Percentiles rank a stretch among this genome's conserved stretches.
Evolutionary conservation across 202 grass and related monocot species (phyloP).

Genomic region (Panicum hallii): DNA sequence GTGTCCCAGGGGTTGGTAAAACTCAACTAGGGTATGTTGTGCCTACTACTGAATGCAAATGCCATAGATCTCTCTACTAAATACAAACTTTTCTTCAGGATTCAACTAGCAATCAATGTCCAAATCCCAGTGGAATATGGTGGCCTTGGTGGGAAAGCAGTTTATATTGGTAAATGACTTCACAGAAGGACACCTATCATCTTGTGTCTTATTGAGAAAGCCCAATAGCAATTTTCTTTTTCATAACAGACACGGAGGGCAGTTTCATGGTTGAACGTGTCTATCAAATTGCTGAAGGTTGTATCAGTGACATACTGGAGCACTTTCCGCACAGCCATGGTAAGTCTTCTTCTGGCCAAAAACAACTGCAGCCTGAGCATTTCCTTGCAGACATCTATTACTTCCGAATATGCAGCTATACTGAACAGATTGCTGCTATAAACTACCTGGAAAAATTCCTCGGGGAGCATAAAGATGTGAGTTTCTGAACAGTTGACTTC

Average conservation of each 20-base stretch:
- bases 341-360: slow-evolving; percentile 52
- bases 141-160: slow-evolving; percentile 86
- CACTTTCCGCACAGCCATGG: slow-evolving; percentile 53
- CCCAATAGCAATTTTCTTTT: slow-evolving; percentile 12
- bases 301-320: slow-evolving; percentile 70
- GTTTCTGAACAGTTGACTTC: slow-evolving; percentile 45
- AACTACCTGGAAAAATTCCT: slow-evolving; percentile 96
- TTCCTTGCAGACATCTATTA: slow-evolving; percentile 90
- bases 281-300: slow-evolving; percentile 93
- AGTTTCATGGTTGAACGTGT: slow-evolving; percentile 97
- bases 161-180: slow-evolving; percentile 80
- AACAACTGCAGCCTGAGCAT: slow-evolving; percentile 67
- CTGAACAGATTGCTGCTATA: slow-evolving; percentile 94
- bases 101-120: slow-evolving; percentile 94
- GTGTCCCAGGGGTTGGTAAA: slow-evolving; percentile 95
- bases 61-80: slow-evolving; percentile 19
- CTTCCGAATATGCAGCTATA: slow-evolving; percentile 96
- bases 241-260: slow-evolving; percentile 84
- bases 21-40: slow-evolving; percentile 91
- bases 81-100: slow-evolving; percentile 59
- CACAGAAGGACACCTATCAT: slow-evolving; percentile 8
- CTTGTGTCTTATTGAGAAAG: slow-evolving; percentile 16
- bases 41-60: slow-evolving; percentile 8
- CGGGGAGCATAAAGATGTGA: slow-evolving; percentile 75
- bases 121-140: slow-evolving; percentile 87